These are phyloP conservation scores for Exserohilum turcica DNA, from an alignment of 2,329 filamentous ascomycete species.

Conservation along the genomic window DNA sequence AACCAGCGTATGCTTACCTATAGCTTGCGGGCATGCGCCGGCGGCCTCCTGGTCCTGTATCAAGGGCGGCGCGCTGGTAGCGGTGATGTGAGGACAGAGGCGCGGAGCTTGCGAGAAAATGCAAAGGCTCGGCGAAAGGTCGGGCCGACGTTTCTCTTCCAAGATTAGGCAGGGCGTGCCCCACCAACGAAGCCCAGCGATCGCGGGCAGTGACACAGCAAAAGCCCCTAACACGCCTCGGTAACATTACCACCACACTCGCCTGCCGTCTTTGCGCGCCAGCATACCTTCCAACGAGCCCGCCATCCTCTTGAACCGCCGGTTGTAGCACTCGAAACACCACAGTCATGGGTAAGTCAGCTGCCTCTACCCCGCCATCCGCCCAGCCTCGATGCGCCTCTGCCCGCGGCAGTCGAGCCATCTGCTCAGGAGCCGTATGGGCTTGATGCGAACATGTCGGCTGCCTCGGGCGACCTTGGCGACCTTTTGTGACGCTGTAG, in stretches of 20 bases:
- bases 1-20: conserved; percentile 25
- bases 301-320: neutral
- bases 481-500: neutral
- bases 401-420: neutral
- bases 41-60: conserved; percentile 2
- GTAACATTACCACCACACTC: conserved; percentile 12
- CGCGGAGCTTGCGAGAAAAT: conserved; percentile 18
- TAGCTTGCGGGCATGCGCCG: neutral
- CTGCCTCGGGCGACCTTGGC: neutral
- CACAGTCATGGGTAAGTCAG: conserved; percentile 21
- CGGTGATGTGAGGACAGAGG: conserved; percentile 7
- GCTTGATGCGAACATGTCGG: neutral
- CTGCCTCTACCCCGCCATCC: conserved; percentile 8
- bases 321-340: neutral
- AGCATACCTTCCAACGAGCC: neutral
- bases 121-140: conserved; percentile 18
- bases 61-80: conserved; percentile 1
- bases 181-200: conserved; percentile 34
- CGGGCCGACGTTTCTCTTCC: conserved; percentile 20
- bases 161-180: conserved; percentile 23
- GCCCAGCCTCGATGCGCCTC: conserved; percentile 10
- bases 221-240: conserved; percentile 28
- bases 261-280: conserved; percentile 15
- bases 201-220: conserved; percentile 27
- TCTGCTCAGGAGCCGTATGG: neutral